Conservation (phyloP, 345 rosid genomes). For the Sonneratia caseolaris region DNA sequence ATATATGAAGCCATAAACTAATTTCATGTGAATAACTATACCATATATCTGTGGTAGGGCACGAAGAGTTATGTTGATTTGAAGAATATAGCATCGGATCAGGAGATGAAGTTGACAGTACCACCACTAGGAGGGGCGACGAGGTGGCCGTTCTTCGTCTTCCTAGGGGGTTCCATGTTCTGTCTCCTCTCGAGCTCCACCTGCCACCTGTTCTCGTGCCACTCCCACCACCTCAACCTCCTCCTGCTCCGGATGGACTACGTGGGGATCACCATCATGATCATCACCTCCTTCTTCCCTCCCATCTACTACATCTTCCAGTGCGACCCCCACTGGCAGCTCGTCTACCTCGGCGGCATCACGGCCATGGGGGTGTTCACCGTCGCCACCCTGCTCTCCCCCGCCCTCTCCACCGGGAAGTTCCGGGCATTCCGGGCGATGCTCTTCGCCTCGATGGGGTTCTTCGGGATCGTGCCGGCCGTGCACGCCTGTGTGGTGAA, state of each 20-base stretch:
- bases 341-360: slow-evolving; percentile 61
- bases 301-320: slow-evolving; percentile 81
- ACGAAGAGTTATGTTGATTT: slow-evolving; percentile 25
- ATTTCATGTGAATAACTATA: no score
- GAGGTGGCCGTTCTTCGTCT: slow-evolving; percentile 78
- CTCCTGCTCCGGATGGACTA: slow-evolving; percentile 59
- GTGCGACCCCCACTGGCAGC: slow-evolving; percentile 68
- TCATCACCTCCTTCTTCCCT: slow-evolving; percentile 90
- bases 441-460: slow-evolving; percentile 71
- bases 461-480: slow-evolving; percentile 67
- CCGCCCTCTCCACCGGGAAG: slow-evolving; percentile 44
- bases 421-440: slow-evolving; percentile 54
- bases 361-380: slow-evolving; percentile 76
- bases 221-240: slow-evolving; percentile 50
- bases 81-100: slow-evolving; percentile 10
- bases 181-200: slow-evolving; percentile 75
- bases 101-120: slow-evolving; percentile 5
- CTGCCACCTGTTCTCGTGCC: slow-evolving; percentile 86
- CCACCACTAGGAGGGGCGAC: slow-evolving; percentile 14
- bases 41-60: slow-evolving; percentile 25
- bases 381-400: slow-evolving; percentile 51
- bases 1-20: no score
- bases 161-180: slow-evolving; percentile 73
- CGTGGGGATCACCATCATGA: slow-evolving; percentile 66
- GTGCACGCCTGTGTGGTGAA: slow-evolving; percentile 47